These are phyloP conservation scores for Babesia ovata DNA, from an alignment of 169 alveolate species.

Conservation along the genomic window DNA sequence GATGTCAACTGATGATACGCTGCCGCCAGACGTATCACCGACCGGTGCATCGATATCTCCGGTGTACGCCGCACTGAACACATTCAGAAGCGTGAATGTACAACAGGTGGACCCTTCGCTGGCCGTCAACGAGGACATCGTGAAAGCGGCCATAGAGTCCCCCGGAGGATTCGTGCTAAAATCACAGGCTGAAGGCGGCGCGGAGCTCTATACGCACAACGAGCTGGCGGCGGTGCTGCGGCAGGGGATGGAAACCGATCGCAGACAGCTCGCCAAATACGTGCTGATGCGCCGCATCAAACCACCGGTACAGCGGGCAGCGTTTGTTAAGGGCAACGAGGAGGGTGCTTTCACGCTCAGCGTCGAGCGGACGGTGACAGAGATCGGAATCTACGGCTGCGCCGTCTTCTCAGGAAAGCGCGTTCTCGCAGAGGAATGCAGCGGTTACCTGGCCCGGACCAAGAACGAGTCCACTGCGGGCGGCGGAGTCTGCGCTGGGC, in stretches of 20 bases:
- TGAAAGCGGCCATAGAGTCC: slow-evolving; percentile 47
- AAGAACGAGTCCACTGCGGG: slow-evolving; percentile 49
- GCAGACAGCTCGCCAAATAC: slow-evolving; percentile 31
- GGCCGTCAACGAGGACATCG: slow-evolving; percentile 16
- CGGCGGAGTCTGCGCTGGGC: slow-evolving; percentile 68
- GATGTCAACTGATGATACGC: not conserved
- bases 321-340: slow-evolving; percentile 26
- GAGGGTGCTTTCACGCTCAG: slow-evolving; percentile 21
- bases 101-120: slow-evolving; percentile 69
- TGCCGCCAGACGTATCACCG: not conserved
- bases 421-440: slow-evolving; percentile 27
- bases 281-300: slow-evolving; percentile 56
- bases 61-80: not conserved
- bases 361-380: slow-evolving; percentile 51
- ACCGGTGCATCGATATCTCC: not conserved
- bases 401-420: slow-evolving; percentile 44
- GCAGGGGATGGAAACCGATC: slow-evolving; percentile 9
- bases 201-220: slow-evolving; percentile 13
- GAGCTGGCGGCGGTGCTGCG: slow-evolving; percentile 29
- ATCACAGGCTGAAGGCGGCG: slow-evolving; percentile 60
- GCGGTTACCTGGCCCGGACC: slow-evolving; percentile 69
- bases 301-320: slow-evolving; percentile 59
- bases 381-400: slow-evolving; percentile 61
- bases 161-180: slow-evolving; percentile 54
- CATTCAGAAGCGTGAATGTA: slow-evolving; percentile 22